These are phyloP conservation scores for Stevia rebaudiana DNA, from an alignment of 140 eudicot species.

Conservation along the genomic window DNA sequence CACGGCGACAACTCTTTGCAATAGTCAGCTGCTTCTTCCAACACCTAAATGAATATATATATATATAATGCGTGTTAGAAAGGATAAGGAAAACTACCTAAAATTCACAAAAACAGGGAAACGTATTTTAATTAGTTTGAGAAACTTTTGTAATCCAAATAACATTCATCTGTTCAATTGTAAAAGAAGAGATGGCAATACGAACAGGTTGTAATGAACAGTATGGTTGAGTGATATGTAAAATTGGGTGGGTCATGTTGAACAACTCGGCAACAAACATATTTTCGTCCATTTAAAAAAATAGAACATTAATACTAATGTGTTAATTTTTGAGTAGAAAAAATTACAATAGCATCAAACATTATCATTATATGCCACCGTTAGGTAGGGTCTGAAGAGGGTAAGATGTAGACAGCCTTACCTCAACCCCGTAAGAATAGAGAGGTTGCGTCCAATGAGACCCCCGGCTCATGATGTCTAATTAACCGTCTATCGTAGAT, in stretches of 20 bases:
- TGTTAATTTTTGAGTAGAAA: background rate
- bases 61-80: background rate
- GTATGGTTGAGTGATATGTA: background rate
- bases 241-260: background rate
- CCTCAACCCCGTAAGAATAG: too few species aligned
- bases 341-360: background rate
- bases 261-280: background rate
- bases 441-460: too few species aligned
- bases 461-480: too few species aligned
- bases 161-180: background rate
- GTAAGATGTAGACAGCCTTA: too few species aligned
- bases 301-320: background rate
- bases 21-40: background rate
- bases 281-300: background rate
- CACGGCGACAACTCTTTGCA: background rate
- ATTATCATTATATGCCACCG: too few species aligned
- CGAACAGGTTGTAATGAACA: background rate
- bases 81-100: background rate
- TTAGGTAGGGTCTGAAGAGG: too few species aligned
- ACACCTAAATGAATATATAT: background rate
- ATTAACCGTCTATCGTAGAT: too few species aligned
- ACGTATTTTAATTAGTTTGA: background rate
- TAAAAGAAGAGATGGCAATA: background rate
- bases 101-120: background rate
- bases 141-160: background rate